phyloP scores from a whole-genome alignment of 805 yeast species.

The Wilhelminamyces savonicus region DNA sequence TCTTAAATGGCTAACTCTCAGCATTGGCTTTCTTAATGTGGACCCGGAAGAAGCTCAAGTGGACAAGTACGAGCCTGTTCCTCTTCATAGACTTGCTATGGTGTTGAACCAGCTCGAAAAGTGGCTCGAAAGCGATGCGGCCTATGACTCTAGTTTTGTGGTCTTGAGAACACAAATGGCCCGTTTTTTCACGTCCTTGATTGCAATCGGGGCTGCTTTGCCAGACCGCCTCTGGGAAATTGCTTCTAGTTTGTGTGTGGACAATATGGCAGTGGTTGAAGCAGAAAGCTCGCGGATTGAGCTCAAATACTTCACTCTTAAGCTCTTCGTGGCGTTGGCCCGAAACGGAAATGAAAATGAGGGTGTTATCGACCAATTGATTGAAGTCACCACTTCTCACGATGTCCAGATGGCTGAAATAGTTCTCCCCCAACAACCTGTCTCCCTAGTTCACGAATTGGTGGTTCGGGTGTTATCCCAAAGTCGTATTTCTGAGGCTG shows the following conservation, averaged over 20 bases:
- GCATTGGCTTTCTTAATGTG: constrained; percentile 35
- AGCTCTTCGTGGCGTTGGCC: constrained; percentile 22
- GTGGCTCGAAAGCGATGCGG: constrained; percentile 60
- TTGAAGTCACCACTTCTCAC: too few relatives aligned
- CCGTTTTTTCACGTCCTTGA: constrained; percentile 31
- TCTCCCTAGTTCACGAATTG: too few relatives aligned
- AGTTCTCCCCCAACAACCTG: too few relatives aligned
- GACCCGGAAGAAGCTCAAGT: constrained; percentile 16
- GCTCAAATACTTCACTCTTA: constrained; percentile 42
- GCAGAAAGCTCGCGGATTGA: constrained; percentile 34
- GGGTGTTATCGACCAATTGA: too few relatives aligned
- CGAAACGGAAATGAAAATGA: too few relatives aligned
- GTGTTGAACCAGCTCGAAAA: constrained; percentile 43
- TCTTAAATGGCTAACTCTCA: constrained; percentile 39
- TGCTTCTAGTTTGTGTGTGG: constrained; percentile 32
- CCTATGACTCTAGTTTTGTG: constrained; percentile 51
- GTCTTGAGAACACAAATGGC: constrained; percentile 46
- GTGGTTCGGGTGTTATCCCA: too few relatives aligned
- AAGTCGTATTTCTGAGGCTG: too few relatives aligned
- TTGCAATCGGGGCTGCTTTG: constrained; percentile 7
- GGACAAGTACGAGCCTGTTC: constrained; percentile 35
- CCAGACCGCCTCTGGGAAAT: constrained; percentile 32
- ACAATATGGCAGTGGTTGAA: constrained; percentile 37
- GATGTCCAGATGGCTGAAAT: too few relatives aligned
- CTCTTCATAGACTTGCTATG: constrained; percentile 62